Percentiles rank a stretch among this genome's conserved stretches.
Evolutionary conservation across 2,329 filamentous ascomycete genomes (phyloP).

Genomic region (Neophaeococcomyces mojaviensis): DNA sequence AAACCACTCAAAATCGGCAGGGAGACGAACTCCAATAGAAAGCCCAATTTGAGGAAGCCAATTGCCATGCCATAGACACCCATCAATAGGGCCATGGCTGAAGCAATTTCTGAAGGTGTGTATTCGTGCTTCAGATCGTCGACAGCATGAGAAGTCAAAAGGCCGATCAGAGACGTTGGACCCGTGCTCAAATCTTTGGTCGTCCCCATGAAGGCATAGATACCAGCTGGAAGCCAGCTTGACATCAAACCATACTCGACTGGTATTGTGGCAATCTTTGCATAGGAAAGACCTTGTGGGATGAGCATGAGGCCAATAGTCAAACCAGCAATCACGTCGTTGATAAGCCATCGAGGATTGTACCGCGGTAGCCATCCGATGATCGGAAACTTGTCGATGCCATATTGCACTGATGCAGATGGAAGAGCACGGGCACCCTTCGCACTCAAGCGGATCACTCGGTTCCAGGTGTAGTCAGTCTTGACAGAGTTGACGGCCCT

Average conservation of each 20-base stretch:
- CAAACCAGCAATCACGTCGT: constrained; percentile 55
- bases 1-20: constrained; percentile 58
- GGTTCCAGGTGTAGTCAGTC: constrained; percentile 21
- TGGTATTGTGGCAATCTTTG: constrained; percentile 55
- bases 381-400: constrained; percentile 54
- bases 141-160: constrained; percentile 56
- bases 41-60: constrained; percentile 56
- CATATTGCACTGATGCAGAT: constrained; percentile 47
- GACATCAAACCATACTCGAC: constrained; percentile 55
- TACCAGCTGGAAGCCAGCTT: constrained; percentile 50
- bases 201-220: constrained; percentile 56
- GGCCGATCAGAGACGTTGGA: constrained; percentile 57
- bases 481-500: constrained; percentile 16
- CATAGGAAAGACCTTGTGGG: constrained; percentile 55
- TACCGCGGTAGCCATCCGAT: constrained; percentile 58
- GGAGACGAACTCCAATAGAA: constrained; percentile 59
- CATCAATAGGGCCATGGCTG: constrained; percentile 56
- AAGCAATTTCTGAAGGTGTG: constrained; percentile 49
- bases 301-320: constrained; percentile 56
- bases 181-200: constrained; percentile 52
- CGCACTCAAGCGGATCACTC: constrained; percentile 11
- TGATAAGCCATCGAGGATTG: constrained; percentile 52
- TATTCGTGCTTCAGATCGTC: constrained; percentile 47
- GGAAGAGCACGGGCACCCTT: constrained; percentile 39
- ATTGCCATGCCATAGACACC: constrained; percentile 54